Conservation (phyloP, 2,329 filamentous ascomycete genomes). For the Fusarium sp. region DNA sequence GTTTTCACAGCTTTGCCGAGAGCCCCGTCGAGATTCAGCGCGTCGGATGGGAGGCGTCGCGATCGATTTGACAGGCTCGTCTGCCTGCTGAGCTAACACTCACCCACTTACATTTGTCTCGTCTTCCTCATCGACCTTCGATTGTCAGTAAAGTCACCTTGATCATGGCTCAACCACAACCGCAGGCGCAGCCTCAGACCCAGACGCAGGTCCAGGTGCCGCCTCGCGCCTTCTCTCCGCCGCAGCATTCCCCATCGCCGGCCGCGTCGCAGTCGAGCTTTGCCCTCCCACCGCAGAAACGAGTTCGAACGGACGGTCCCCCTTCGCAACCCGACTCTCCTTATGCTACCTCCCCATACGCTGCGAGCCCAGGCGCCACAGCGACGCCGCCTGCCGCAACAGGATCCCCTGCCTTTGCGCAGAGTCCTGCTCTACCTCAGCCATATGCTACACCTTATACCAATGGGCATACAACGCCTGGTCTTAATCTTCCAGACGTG, state of each 20-base stretch:
- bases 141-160: constrained; percentile 16
- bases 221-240: constrained; percentile 70
- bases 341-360: constrained; percentile 65
- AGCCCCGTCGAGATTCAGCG: constrained; percentile 40
- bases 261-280: constrained; percentile 65
- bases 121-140: constrained; percentile 13
- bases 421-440: constrained; percentile 49
- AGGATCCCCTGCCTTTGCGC: constrained; percentile 53
- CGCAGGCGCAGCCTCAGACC: constrained; percentile 70
- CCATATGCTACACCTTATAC: constrained; percentile 54
- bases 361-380: constrained; percentile 58
- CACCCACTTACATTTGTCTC: constrained; percentile 16
- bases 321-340: constrained; percentile 75
- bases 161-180: constrained; percentile 70
- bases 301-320: constrained; percentile 69
- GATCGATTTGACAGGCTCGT: constrained; percentile 61
- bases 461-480: constrained; percentile 53
- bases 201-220: constrained; percentile 55
- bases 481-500: constrained; percentile 51
- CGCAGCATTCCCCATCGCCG: constrained; percentile 71
- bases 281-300: constrained; percentile 76
- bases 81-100: constrained; percentile 58
- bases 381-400: constrained; percentile 55
- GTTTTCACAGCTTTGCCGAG: constrained; percentile 27
- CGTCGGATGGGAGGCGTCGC: constrained; percentile 61